A percentile compares a stretch with the other conserved stretches of the same genome.
Evolutionary conservation across 352 stramenopile species (phyloP).

Genomic region (Phytophthora meadii): DNA sequence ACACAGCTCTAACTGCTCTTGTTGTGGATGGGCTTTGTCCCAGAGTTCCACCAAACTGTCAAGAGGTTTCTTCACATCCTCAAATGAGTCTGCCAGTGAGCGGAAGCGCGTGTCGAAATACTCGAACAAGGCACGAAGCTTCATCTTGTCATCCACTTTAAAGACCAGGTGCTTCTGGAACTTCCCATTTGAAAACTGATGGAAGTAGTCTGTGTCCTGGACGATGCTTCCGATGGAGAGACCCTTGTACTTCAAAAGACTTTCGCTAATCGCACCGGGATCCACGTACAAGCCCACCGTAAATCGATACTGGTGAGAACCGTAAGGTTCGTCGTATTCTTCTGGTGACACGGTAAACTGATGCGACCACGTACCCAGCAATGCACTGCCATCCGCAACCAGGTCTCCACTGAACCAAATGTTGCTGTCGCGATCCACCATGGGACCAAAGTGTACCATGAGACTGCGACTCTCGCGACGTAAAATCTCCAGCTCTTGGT

Average conservation of each 20-base stretch:
- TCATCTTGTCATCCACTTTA: conserved; percentile 61
- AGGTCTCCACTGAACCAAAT: conserved; percentile 67
- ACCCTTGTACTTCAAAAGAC: conserved; percentile 84
- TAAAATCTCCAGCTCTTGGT: conserved; percentile 68
- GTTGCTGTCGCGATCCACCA: conserved; percentile 75
- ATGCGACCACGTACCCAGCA: conserved; percentile 79
- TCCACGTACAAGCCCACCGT: conserved; percentile 78
- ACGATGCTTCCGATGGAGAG: conserved; percentile 80
- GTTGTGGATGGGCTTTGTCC: conserved; percentile 40
- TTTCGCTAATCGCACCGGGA: conserved; percentile 60
- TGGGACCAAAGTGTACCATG: conserved; percentile 66
- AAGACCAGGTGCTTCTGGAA: conserved; percentile 81
- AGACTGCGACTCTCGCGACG: conserved; percentile 68
- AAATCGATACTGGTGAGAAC: conserved; percentile 49
- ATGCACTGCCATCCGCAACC: conserved; percentile 55
- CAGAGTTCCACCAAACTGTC: conserved; percentile 43
- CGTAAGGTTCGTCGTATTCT: conserved; percentile 43
- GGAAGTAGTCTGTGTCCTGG: conserved; percentile 80
- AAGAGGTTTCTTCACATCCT: conserved; percentile 31
- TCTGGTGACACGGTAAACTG: conserved; percentile 53
- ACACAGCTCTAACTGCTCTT: conserved; percentile 38
- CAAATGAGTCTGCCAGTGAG: conserved; percentile 27
- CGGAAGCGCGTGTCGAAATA: conserved; percentile 60
- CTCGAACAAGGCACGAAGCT: conserved; percentile 54
- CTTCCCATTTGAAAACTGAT: conserved; percentile 60